Conservation (phyloP, 148 eudicot genomes). For the Diospyros kaki region DNA sequence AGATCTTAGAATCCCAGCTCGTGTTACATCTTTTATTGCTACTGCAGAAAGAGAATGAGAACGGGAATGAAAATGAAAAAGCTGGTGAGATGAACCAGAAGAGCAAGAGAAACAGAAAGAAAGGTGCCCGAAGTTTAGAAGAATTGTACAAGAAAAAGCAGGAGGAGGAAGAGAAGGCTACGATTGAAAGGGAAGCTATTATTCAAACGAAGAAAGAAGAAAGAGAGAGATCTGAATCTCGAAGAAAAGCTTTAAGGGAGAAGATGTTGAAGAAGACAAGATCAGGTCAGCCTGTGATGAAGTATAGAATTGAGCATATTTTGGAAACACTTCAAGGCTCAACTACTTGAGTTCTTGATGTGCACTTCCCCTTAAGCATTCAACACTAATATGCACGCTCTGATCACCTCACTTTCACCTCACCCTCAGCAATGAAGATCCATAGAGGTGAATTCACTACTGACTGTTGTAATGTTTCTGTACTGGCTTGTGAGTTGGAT, state of each 20-base stretch:
- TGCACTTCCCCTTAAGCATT: not conserved
- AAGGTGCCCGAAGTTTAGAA: slow-evolving; percentile 39
- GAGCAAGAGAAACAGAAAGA: slow-evolving; percentile 38
- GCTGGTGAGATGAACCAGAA: slow-evolving; percentile 17
- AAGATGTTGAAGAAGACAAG: slow-evolving; percentile 82
- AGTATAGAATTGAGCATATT: slow-evolving; percentile 81
- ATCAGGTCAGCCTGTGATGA: slow-evolving; percentile 92
- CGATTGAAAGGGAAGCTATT: slow-evolving; percentile 62
- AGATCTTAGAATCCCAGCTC: not conserved
- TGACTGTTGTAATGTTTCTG: slow-evolving; percentile 1
- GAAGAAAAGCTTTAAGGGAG: slow-evolving; percentile 57
- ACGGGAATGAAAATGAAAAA: slow-evolving; percentile 22
- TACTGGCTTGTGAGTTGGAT: not conserved
- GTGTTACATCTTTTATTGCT: not conserved
- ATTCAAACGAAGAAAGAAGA: slow-evolving; percentile 57
- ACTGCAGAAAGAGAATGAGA: slow-evolving; percentile 46
- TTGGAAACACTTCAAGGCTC: slow-evolving; percentile 68
- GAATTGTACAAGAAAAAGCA: slow-evolving; percentile 56
- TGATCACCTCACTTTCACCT: not conserved
- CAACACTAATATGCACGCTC: no score
- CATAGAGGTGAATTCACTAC: not conserved
- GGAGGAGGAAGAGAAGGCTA: slow-evolving; percentile 70
- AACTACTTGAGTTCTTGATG: slow-evolving; percentile 13
- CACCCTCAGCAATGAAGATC: not conserved
- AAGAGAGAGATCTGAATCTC: slow-evolving; percentile 57